Base-by-base conservation (phyloP, 257 asterid genomes). In the Nicotiana benthamiana region DNA sequence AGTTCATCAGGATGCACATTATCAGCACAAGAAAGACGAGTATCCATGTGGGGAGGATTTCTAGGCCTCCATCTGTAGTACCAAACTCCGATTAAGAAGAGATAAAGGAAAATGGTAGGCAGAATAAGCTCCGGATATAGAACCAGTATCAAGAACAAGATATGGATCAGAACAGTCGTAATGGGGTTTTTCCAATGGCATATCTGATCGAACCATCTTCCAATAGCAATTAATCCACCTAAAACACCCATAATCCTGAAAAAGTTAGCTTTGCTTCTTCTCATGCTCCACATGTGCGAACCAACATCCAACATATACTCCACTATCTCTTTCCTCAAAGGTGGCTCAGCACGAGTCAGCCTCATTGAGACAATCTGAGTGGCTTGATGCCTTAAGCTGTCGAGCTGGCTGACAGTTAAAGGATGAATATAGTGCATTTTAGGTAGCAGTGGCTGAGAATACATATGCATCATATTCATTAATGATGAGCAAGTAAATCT, bases 251-350 rank as follows among this genome's bases (percentile, higher is more conserved):
- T 89, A 16, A 92, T 91, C 9, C 97, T 28, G 81, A 91, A 90
- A 79, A 91, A 86, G 66, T 92, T 90, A 0, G 94, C 96, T 36
- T 92, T 92, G 93, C 95, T 92, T 79, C 95, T 74, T 51, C 95
- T 86, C 93, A 90, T 90, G 87, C 97, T 92, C 95, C 95, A 92
- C 93, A 88, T 89, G 88, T 90, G 92, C 22, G 93, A 89, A 13
- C 93, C 93, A 0, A 89, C 93, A 6, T 92, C 97, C 6, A 92
- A 88, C 97, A 92, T 92, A 24, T 90, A 92, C 86, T 92, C 97
- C 5, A 92, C 93, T 18, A 90, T 87, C 88, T 92, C 97, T 84
- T 87, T 92, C 34, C 97, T 87, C 81, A 92, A 78, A 63, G 97
- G 96, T 0, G 97, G 97, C 88, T 92, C 97, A 0, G 97, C 93